Evolutionary conservation across 2,329 filamentous ascomycete genomes (phyloP).

Genomic region (Neopestalotiopsis rosae): DNA sequence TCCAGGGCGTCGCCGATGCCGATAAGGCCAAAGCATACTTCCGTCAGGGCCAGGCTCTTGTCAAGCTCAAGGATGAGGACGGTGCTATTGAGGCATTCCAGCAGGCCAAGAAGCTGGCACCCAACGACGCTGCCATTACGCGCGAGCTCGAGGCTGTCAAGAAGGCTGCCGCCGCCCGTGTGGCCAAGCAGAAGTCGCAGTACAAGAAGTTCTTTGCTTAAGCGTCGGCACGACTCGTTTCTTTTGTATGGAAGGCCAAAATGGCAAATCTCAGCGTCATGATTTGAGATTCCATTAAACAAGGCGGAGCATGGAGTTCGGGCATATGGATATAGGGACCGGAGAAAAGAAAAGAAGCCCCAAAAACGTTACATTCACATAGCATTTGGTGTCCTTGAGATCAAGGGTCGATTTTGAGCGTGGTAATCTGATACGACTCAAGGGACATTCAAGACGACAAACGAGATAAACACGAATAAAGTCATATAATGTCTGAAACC

Average conservation of each 20-base stretch:
- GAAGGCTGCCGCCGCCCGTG: conserved; percentile 72
- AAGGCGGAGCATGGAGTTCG: not conserved
- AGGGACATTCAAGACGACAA: not conserved
- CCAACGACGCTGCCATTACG: conserved; percentile 74
- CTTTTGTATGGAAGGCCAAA: not conserved
- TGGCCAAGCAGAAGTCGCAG: conserved; percentile 88
- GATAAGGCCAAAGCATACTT: conserved; percentile 92
- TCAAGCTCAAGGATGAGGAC: conserved; percentile 84
- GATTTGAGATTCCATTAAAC: too few relatives aligned
- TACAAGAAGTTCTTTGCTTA: conserved; percentile 89
- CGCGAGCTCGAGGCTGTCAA: conserved; percentile 81
- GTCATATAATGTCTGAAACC: not conserved
- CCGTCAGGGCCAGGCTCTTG: conserved; percentile 77
- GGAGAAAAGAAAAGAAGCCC: not conserved
- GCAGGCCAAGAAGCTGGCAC: conserved; percentile 75
- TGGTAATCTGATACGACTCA: not conserved
- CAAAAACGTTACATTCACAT: not conserved
- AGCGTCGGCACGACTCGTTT: conserved; percentile 18
- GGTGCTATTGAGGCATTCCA: conserved; percentile 76
- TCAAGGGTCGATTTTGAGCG: not conserved
- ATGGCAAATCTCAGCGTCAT: too few relatives aligned
- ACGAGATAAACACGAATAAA: not conserved
- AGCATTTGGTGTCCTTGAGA: not conserved
- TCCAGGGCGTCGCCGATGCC: conserved; percentile 67
- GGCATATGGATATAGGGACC: not conserved